These are phyloP conservation scores for Uronychia binucleata DNA, from an alignment of 73 alveolate genomes.

Conservation along the genomic window DNA sequence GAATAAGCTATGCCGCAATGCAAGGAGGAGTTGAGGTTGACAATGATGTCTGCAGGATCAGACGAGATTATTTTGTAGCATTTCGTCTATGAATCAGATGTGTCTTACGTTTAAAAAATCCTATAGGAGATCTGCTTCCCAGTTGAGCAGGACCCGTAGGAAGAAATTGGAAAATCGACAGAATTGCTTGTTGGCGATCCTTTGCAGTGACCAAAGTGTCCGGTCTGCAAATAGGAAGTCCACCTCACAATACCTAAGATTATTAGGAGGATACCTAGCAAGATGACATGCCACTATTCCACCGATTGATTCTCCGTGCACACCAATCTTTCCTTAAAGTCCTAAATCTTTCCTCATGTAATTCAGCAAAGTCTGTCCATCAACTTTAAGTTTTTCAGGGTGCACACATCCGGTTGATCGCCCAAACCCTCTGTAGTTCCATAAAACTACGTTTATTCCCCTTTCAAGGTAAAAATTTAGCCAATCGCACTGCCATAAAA, in stretches of 20 bases:
- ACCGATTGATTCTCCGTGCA: conserved; percentile 86
- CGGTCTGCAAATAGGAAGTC: conserved; percentile 70
- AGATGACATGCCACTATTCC: conserved; percentile 80
- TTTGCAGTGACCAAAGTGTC: conserved; percentile 65
- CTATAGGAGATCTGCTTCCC: not conserved
- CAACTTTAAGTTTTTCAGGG: conserved; percentile 48
- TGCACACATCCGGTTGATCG: conserved; percentile 52
- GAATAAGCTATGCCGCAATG: not conserved
- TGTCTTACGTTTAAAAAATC: not conserved
- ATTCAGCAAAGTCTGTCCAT: conserved; percentile 60
- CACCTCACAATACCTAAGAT: conserved; percentile 13
- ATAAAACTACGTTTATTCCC: conserved; percentile 80
- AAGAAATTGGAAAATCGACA: conserved; percentile 50
- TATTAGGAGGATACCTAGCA: conserved; percentile 34
- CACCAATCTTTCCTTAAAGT: conserved; percentile 72
- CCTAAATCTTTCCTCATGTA: conserved; percentile 49
- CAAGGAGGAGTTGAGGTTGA: not conserved
- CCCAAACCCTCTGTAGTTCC: conserved; percentile 91
- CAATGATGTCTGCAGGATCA: not conserved
- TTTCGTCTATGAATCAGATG: not conserved
- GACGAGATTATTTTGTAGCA: not conserved
- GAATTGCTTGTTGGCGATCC: conserved; percentile 9
- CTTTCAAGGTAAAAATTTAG: conserved; percentile 68
- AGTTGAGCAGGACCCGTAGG: conserved; percentile 31
- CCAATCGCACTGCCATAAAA: conserved; percentile 36